Percentiles rank a stretch among this genome's conserved stretches.
phyloP scores from a whole-genome alignment of 345 rosid species.

The Tarenaya hassleriana region DNA sequence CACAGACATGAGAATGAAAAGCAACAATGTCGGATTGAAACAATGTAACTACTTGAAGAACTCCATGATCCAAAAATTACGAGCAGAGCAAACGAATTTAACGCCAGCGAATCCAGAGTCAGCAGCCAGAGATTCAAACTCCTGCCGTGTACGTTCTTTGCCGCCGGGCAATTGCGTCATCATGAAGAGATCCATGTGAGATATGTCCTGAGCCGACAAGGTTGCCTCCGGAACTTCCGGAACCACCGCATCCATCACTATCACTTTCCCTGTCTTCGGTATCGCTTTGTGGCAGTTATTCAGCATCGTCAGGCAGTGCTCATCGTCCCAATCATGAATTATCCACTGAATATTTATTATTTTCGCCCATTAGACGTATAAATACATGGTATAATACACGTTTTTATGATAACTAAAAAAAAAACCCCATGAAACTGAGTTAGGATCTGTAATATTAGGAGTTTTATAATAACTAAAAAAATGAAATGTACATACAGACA shows the following conservation, averaged over 20 bases:
- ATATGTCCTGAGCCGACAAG: slow-evolving; percentile 1
- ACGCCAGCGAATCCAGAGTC: slow-evolving; percentile 23
- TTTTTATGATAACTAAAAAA: too few relatives aligned
- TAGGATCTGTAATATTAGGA: too few relatives aligned
- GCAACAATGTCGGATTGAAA: too few relatives aligned
- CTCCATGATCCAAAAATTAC: slow-evolving; percentile 28
- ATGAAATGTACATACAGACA: too few relatives aligned
- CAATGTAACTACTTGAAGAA: slow-evolving; percentile 20
- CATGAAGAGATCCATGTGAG: slow-evolving; percentile 20
- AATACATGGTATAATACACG: too few relatives aligned
- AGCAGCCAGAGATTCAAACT: slow-evolving; percentile 21
- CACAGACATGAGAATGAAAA: too few relatives aligned
- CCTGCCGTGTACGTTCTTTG: slow-evolving; percentile 28
- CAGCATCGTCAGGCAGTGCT: slow-evolving; percentile 22
- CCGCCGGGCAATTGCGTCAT: slow-evolving; percentile 29
- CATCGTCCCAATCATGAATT: slow-evolving; percentile 54
- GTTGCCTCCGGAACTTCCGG: slow-evolving; percentile 2
- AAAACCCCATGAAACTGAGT: too few relatives aligned
- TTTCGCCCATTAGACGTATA: not conserved
- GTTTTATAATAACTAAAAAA: too few relatives aligned
- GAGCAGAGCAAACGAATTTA: not conserved
- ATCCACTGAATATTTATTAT: slow-evolving; percentile 39
- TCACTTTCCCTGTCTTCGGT: slow-evolving; percentile 28
- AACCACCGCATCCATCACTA: slow-evolving; percentile 21
- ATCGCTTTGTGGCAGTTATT: slow-evolving; percentile 24